Evolutionary conservation across 805 yeast genomes (phyloP).

Genomic region (Wickerhamiella hasegawae): DNA sequence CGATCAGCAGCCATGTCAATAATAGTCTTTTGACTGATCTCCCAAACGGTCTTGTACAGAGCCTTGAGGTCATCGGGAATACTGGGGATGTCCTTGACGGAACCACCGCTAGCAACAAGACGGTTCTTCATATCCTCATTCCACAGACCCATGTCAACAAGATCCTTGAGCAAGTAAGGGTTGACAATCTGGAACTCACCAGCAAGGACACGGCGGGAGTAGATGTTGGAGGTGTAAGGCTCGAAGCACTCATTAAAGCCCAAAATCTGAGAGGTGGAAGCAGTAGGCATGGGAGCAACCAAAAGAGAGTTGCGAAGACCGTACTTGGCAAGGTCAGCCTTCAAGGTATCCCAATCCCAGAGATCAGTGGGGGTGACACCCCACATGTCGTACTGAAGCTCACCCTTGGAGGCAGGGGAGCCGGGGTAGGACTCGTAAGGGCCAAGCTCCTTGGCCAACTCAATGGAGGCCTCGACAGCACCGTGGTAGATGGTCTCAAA

Average conservation of each 20-base stretch:
- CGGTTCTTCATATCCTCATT: slow-evolving; percentile 58
- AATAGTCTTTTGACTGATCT: slow-evolving; percentile 68
- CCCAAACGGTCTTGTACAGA: slow-evolving; percentile 95
- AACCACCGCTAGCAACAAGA: slow-evolving; percentile 65
- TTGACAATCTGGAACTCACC: slow-evolving; percentile 93
- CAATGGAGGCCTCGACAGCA: slow-evolving; percentile 74
- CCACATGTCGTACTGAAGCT: slow-evolving; percentile 83
- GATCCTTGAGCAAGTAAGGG: slow-evolving; percentile 67
- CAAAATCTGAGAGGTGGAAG: slow-evolving; percentile 88
- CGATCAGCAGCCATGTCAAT: slow-evolving; percentile 78
- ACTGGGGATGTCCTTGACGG: slow-evolving; percentile 57
- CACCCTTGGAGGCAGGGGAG: slow-evolving; percentile 81
- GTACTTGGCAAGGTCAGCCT: slow-evolving; percentile 36
- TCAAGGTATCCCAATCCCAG: slow-evolving; percentile 76
- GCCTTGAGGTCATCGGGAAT: slow-evolving; percentile 63
- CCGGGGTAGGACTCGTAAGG: slow-evolving; percentile 60
- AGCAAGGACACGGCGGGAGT: slow-evolving; percentile 76
- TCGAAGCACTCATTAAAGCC: slow-evolving; percentile 94
- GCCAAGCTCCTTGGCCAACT: slow-evolving; percentile 57
- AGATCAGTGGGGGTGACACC: slow-evolving; percentile 54
- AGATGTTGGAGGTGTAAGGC: slow-evolving; percentile 86
- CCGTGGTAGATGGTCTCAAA: slow-evolving; percentile 95
- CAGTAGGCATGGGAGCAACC: slow-evolving; percentile 91
- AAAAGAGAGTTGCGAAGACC: slow-evolving; percentile 74
- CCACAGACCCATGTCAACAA: slow-evolving; percentile 76